These are phyloP conservation scores for Leucocoprinus sp. DNA, from an alignment of 768 basidiomycete species.

Conservation along the genomic window DNA sequence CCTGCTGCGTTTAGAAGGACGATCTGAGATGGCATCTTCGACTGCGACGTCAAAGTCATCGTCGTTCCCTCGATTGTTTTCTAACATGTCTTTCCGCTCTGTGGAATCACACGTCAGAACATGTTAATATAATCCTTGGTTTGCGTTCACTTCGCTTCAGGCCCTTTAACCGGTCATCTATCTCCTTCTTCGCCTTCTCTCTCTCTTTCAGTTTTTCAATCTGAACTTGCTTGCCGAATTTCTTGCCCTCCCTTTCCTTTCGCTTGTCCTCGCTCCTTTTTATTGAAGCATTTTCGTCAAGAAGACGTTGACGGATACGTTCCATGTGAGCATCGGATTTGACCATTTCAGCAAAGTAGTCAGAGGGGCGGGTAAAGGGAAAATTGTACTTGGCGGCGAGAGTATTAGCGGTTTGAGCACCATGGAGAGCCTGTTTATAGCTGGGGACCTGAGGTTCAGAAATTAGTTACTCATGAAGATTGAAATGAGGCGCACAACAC, in stretches of 20 bases:
- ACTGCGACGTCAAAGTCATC: constrained; percentile 81
- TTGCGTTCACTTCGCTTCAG: constrained; percentile 83
- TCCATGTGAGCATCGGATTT: constrained; percentile 98
- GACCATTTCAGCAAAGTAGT: constrained; percentile 99
- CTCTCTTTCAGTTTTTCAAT: constrained; percentile 89
- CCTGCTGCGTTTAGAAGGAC: constrained; percentile 49
- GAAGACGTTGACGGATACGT: constrained; percentile 79
- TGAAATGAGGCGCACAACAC: constrained; percentile 64
- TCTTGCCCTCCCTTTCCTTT: constrained; percentile 90
- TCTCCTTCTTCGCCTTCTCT: constrained; percentile 83
- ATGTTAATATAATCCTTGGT: not conserved
- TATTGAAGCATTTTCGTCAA: constrained; percentile 83
- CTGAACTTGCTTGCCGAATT: constrained; percentile 98
- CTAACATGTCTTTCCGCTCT: constrained; percentile 84
- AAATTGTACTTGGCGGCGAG: constrained; percentile 75
- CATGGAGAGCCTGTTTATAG: constrained; percentile 91
- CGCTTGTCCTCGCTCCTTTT: constrained; percentile 90
- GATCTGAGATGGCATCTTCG: constrained; percentile 79
- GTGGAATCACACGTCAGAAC: constrained; percentile 3
- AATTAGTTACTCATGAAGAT: not conserved
- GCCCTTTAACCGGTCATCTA: constrained; percentile 77
- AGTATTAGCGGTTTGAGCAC: constrained; percentile 64
- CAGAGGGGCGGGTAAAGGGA: constrained; percentile 84
- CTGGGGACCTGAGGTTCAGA: constrained; percentile 31
- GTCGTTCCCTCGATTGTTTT: constrained; percentile 31